Percentiles rank a stretch among this genome's conserved stretches.
Conservation (phyloP, 2,329 filamentous ascomycete genomes). For the Cladophialophora bantiana region DNA sequence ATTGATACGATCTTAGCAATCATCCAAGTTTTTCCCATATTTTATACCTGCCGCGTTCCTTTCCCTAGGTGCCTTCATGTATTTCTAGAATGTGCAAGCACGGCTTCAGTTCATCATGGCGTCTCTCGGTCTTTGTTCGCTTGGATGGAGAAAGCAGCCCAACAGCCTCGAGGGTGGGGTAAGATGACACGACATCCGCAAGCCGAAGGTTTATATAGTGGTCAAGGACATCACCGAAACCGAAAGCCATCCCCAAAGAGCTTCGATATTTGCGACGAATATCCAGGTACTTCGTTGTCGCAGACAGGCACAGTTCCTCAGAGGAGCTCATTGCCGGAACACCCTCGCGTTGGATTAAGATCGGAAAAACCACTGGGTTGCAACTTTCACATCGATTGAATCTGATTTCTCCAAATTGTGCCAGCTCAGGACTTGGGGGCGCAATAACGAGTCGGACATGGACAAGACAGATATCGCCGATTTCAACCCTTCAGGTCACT, state of each 20-base stretch:
- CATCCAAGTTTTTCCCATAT: too few relatives aligned
- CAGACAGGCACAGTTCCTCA: not conserved
- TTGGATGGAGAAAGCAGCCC: not conserved
- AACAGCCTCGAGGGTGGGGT: not conserved
- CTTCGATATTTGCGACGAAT: not conserved
- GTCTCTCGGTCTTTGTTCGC: not conserved
- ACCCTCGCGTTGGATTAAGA: too few relatives aligned
- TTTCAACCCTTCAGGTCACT: conserved; percentile 8
- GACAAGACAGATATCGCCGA: not conserved
- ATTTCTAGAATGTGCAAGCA: not conserved
- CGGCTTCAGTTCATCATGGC: not conserved
- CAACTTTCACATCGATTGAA: too few relatives aligned
- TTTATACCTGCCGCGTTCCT: too few relatives aligned
- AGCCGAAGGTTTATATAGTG: not conserved
- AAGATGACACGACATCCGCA: not conserved
- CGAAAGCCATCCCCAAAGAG: not conserved
- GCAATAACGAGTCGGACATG: not conserved
- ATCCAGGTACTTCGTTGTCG: not conserved
- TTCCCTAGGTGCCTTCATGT: too few relatives aligned
- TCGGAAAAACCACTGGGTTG: too few relatives aligned
- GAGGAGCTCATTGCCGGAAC: not conserved
- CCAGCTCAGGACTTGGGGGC: not conserved
- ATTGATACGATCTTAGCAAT: too few relatives aligned
- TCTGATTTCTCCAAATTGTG: too few relatives aligned
- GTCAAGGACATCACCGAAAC: not conserved